Base-by-base conservation (phyloP, 371 early-diverging fungal species). In the Massospora cicadina region DNA sequence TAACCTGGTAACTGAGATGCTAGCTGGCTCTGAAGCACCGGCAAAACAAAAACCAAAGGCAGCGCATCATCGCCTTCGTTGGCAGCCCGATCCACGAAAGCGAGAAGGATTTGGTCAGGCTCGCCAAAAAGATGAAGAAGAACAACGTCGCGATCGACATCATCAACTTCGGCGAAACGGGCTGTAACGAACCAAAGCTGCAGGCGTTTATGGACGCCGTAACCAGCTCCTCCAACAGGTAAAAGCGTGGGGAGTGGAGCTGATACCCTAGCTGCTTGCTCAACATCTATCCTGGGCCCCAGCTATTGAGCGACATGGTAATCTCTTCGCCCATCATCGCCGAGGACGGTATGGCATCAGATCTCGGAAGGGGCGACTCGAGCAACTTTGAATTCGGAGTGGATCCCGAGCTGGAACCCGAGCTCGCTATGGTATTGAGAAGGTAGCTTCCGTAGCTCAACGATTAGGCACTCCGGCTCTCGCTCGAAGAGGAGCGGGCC, bases 51-150 rank as follows among this genome's bases (percentile, higher is more conserved):
- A 90, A 93, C 70, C 95, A 95, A 72, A 81, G 85, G 62, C 96
- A 95, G 74, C 76, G 93, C 55, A 86, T 99, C 59, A 82, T 98
- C 70, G 90, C 88, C 24, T 97, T 99, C 79, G 89, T 93, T 2
- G 95, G 92, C 25, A 88, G 90, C 64, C 95, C 95, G 33, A 70
- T 97, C 23, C 77, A 78, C 28, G 74, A 83, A 29, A 90, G 89
- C 54, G 90, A 92, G 72, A 86, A 88, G 73, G 71, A 90, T 30
- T 72, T 98, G 29, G 88, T 95, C 33, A 85, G 82, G 68, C 73
- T 96, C 53, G 94, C 91, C 66, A 95, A 93, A 78, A 93, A 93
- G 68, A 80, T 97, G 67, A 93, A 98, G 74, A 96, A 95, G 81
- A 97, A 95, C 77, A 94, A 91, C 65, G 84, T 98, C 32, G 89